phyloP scores from a whole-genome alignment of 805 yeast genomes.

The Wickerhamiella dianesei region DNA sequence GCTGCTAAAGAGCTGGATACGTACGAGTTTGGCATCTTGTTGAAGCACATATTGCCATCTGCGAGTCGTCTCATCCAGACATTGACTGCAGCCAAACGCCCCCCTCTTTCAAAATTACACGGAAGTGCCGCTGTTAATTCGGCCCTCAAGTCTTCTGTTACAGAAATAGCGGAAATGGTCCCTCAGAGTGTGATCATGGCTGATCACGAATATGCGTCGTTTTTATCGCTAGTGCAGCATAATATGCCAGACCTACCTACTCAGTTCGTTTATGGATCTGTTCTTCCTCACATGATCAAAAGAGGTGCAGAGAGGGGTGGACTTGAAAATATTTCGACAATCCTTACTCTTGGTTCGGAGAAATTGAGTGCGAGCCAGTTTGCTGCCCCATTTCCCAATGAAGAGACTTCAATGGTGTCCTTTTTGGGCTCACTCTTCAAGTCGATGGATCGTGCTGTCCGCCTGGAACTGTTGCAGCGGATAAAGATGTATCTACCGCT shows the following conservation, averaged over 20 bases:
- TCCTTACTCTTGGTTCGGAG: slow-evolving; percentile 3
- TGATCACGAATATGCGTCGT: slow-evolving; percentile 10
- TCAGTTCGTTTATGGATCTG: slow-evolving; percentile 42
- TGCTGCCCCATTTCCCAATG: slow-evolving; percentile 24
- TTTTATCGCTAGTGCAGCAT: slow-evolving; percentile 6
- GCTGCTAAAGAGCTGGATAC: slow-evolving; percentile 36
- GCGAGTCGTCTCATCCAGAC: slow-evolving; percentile 10
- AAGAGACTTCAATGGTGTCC: slow-evolving; percentile 35
- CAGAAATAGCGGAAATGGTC: slow-evolving; percentile 39
- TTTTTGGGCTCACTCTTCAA: slow-evolving; percentile 49
- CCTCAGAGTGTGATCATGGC: slow-evolving; percentile 33
- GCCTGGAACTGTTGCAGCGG: slow-evolving; percentile 55
- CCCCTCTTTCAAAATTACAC: slow-evolving; percentile 10
- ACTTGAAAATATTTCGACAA: slow-evolving; percentile 15
- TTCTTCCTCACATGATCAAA: slow-evolving; percentile 54
- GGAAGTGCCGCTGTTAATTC: slow-evolving; percentile 13
- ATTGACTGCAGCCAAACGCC: slow-evolving; percentile 12
- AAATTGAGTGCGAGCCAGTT: not conserved
- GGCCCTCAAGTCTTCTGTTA: slow-evolving; percentile 32
- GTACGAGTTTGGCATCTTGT: slow-evolving; percentile 46
- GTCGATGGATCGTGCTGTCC: slow-evolving; percentile 59
- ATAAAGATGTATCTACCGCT: slow-evolving; percentile 41
- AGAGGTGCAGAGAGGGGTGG: slow-evolving; percentile 23
- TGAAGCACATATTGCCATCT: slow-evolving; percentile 30
- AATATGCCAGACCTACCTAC: slow-evolving; percentile 28